phyloP scores from a whole-genome alignment of 2,329 filamentous ascomycete species.

The Fusarium nematophilum region DNA sequence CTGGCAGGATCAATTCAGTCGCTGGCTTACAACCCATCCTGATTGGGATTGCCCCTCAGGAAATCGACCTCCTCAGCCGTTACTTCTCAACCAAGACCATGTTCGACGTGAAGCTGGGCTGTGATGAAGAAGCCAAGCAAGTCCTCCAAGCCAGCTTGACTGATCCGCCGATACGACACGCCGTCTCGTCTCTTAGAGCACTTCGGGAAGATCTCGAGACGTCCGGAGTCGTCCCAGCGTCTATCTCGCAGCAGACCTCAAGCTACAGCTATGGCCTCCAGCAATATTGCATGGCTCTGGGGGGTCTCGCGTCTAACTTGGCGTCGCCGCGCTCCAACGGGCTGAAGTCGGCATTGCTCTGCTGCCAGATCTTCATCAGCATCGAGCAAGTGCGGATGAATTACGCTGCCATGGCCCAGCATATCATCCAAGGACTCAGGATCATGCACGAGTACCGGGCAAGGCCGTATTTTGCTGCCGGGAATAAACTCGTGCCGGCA shows the following conservation, averaged over 20 bases:
- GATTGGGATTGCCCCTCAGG: conserved; percentile 35
- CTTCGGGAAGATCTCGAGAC: conserved; percentile 54
- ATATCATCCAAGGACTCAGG: conserved; percentile 56
- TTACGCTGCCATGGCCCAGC: conserved; percentile 55
- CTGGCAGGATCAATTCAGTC: conserved; percentile 16
- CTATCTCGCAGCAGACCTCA: conserved; percentile 42
- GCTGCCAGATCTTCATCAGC: conserved; percentile 60
- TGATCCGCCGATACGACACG: conserved; percentile 52
- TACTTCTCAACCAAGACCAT: conserved; percentile 57
- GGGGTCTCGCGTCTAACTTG: conserved; percentile 53
- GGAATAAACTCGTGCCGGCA: conserved; percentile 47
- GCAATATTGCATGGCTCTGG: conserved; percentile 56
- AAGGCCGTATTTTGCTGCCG: conserved; percentile 47
- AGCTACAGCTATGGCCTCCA: conserved; percentile 53
- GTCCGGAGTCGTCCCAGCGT: conserved; percentile 40
- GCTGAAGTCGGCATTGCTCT: conserved; percentile 55
- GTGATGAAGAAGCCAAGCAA: conserved; percentile 53
- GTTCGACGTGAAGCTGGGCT: conserved; percentile 52
- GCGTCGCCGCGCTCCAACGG: conserved; percentile 45
- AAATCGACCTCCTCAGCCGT: conserved; percentile 50
- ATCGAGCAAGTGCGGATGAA: conserved; percentile 57
- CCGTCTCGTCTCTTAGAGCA: conserved; percentile 53
- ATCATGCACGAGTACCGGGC: conserved; percentile 56
- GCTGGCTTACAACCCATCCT: conserved; percentile 30
- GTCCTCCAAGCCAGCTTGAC: conserved; percentile 52